Conservation (phyloP, 1,284 basidiomycete genomes). For the Microbotryomycetes sp. region DNA sequence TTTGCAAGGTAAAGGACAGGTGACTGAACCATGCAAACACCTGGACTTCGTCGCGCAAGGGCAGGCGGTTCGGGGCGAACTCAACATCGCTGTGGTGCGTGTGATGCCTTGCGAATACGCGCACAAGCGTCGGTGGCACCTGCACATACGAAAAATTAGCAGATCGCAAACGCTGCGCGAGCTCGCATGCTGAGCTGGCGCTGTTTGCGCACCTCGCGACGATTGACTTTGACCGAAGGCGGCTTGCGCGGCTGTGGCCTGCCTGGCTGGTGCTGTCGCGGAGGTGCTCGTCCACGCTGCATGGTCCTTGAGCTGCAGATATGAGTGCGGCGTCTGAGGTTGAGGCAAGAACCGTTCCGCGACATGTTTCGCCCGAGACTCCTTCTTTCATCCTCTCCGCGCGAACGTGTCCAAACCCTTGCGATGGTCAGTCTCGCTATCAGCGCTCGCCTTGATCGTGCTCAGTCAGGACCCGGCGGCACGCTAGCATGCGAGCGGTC, state of each 20-base stretch:
- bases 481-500: no score
- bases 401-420: no score
- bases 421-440: neutral
- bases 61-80: conserved; percentile 8
- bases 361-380: no score
- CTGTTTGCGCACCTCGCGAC: conserved; percentile 8
- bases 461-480: no score
- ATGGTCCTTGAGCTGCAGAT: no score
- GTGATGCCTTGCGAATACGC: conserved; percentile 24
- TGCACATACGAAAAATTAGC: conserved; percentile 4
- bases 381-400: no score
- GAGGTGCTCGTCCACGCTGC: neutral
- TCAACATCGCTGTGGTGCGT: conserved; percentile 16
- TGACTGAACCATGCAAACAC: conserved; percentile 21
- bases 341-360: no score
- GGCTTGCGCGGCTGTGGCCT: neutral
- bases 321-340: no score
- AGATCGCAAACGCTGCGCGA: neutral
- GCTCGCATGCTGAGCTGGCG: neutral
- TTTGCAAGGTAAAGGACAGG: neutral
- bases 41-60: conserved; percentile 11
- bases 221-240: conserved; percentile 7
- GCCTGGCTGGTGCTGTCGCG: neutral
- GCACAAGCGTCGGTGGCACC: conserved; percentile 29
- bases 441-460: neutral